Evolutionary conservation across 1,284 basidiomycete genomes (phyloP).

Genomic region (Marasmius tenuissimus): DNA sequence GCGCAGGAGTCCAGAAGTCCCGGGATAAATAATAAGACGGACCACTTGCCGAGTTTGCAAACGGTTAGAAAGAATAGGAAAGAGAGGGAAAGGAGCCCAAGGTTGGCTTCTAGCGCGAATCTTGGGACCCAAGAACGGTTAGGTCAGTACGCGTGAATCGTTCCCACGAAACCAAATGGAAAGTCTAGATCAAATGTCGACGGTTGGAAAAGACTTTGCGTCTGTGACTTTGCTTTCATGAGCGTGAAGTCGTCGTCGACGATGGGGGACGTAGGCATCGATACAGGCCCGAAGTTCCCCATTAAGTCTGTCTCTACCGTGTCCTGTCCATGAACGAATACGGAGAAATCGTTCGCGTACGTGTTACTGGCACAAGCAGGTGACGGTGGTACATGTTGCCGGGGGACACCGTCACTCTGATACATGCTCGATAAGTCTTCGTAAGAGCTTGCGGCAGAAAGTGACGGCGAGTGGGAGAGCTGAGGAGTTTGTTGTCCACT

Average conservation of each 20-base stretch:
- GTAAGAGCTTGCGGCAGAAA: slow-evolving; percentile 7
- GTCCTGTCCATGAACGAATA: slow-evolving; percentile 6
- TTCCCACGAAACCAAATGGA: slow-evolving; percentile 1
- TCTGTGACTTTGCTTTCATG: slow-evolving; percentile 5
- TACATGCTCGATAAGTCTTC: slow-evolving; percentile 9
- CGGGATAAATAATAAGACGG: neutral
- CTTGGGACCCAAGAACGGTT: neutral
- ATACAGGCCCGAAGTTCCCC: neutral
- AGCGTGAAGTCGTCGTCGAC: slow-evolving; percentile 4
- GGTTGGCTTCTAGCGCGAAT: neutral
- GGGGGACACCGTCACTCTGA: neutral
- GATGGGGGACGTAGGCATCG: neutral
- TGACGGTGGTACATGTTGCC: neutral
- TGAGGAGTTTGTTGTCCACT: neutral
- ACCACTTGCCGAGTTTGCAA: neutral
- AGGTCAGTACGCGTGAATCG: slow-evolving; percentile 1
- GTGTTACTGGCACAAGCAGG: neutral
- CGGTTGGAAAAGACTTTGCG: slow-evolving; percentile 2
- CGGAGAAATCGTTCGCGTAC: slow-evolving; percentile 5
- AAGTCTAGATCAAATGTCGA: slow-evolving; percentile 5
- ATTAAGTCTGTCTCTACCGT: neutral
- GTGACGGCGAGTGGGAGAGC: slow-evolving; percentile 2
- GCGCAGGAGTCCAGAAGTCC: neutral
- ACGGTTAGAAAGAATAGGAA: neutral
- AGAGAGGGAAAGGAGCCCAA: neutral